phyloP scores from a whole-genome alignment of 2,329 filamentous ascomycete species.

The Aureobasidium sp. region DNA sequence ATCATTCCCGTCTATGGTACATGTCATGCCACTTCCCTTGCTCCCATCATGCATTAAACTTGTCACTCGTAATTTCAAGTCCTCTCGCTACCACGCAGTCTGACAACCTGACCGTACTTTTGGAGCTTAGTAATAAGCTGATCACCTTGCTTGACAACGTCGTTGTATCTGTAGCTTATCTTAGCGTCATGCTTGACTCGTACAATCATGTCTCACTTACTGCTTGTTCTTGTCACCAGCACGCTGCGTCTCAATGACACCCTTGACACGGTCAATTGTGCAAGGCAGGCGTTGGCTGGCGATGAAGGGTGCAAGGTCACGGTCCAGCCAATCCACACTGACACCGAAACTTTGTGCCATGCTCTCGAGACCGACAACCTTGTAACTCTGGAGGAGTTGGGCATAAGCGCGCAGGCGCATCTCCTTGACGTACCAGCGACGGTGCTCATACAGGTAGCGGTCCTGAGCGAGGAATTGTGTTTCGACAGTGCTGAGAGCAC shows the following conservation, averaged over 20 bases:
- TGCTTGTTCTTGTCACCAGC: constrained; percentile 99
- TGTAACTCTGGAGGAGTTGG: constrained; percentile 94
- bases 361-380: constrained; percentile 90
- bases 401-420: constrained; percentile 96
- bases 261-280: constrained; percentile 94
- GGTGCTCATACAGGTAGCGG: constrained; percentile 91
- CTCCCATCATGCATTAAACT: constrained; percentile 8
- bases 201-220: constrained; percentile 25
- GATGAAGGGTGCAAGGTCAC: constrained; percentile 91
- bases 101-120: constrained; percentile 96
- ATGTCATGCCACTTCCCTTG: constrained; percentile 4
- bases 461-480: constrained; percentile 91
- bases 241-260: constrained; percentile 95
- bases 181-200: background rate
- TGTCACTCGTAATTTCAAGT: background rate
- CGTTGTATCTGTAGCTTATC: constrained; percentile 57
- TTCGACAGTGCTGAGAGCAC: constrained; percentile 80
- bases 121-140: constrained; percentile 97
- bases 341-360: constrained; percentile 98
- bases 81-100: constrained; percentile 88
- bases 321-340: constrained; percentile 90
- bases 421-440: constrained; percentile 94
- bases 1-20: constrained; percentile 9
- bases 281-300: constrained; percentile 89
- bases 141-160: constrained; percentile 95